Conservation (phyloP, 495 filamentous ascomycete genomes). For the Xylaria curta region DNA sequence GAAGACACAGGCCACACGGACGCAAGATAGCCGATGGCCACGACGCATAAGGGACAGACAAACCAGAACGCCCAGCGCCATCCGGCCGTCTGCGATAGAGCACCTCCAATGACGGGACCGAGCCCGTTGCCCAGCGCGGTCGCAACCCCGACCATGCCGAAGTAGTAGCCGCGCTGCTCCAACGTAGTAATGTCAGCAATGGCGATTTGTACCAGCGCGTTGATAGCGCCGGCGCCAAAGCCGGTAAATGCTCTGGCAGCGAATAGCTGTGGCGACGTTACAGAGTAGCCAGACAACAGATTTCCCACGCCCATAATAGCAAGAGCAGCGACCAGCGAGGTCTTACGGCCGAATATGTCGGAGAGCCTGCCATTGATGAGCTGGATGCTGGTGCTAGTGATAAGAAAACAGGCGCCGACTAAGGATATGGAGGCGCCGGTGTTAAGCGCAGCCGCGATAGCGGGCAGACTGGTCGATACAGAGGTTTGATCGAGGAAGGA, state of each 20-base stretch:
- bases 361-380: constrained; percentile 40
- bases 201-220: constrained; percentile 40
- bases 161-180: constrained; percentile 40
- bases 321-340: constrained; percentile 38
- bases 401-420: constrained; percentile 69
- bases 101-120: neutral
- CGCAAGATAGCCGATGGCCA: neutral
- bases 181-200: constrained; percentile 43
- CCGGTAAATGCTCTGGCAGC: constrained; percentile 61
- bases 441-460: constrained; percentile 62
- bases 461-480: constrained; percentile 64
- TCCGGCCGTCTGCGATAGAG: neutral
- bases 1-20: constrained; percentile 7
- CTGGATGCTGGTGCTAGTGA: constrained; percentile 66
- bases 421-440: constrained; percentile 60
- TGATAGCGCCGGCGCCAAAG: constrained; percentile 71
- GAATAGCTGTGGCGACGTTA: neutral
- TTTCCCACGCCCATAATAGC: constrained; percentile 42
- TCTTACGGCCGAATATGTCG: constrained; percentile 53
- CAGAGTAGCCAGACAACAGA: neutral
- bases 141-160: constrained; percentile 36
- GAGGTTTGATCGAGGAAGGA: constrained; percentile 69
- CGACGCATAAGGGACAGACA: constrained; percentile 18
- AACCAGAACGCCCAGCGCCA: constrained; percentile 69
- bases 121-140: constrained; percentile 45